Base-by-base conservation (phyloP, 495 filamentous ascomycete genomes). In the Paragyromitra xinjiangensis region DNA sequence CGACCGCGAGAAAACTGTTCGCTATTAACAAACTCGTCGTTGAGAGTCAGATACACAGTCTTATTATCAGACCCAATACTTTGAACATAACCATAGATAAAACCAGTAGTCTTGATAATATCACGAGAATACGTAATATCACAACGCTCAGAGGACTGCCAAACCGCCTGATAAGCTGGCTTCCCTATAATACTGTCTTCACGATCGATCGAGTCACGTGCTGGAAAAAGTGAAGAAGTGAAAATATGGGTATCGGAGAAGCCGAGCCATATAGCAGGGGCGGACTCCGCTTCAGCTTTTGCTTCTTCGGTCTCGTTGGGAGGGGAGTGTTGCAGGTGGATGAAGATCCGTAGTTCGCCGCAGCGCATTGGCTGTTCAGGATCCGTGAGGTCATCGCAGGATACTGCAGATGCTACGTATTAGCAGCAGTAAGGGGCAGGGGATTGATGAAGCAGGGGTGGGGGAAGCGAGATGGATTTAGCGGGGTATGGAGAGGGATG, bases 151-250 rank as follows among this genome's bases (percentile, higher is more conserved):
- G 39, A 68, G 0, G 45, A 42, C 26, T 58, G 69, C 73, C 73
- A 77, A 7, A 64, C 73, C 2, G 58, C 68, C 61, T 50, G 50
- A 55, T 72, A 77, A 3, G 68, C 68, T 11, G 59, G 39, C 12
- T 77, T 77, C 3, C 73, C 73, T 16, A 77, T 48, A 37, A 77
- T 56, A 12, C 19, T 48, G 1, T 44, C 26, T 3, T 58, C 67
- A 8, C n/a, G n/a, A 3, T 64, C 48, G 37, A 26, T 16, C 0
- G 34, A 44, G n/a, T 64, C 73, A 14, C 48, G 50, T 6, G 73
- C 61, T 7, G 73, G 73, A 26, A 77, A 77, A 24, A 72, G 73
- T n/a, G 73, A 77, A 7, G 73, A 65, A 1, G 73, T 72, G 59
- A 77, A 77, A 6, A 72, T 59, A 11, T 77, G 73, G 0, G 73